Evolutionary conservation across 2,329 filamentous ascomycete genomes (phyloP).

Genomic region (Paraphoma chrysanthemicola): DNA sequence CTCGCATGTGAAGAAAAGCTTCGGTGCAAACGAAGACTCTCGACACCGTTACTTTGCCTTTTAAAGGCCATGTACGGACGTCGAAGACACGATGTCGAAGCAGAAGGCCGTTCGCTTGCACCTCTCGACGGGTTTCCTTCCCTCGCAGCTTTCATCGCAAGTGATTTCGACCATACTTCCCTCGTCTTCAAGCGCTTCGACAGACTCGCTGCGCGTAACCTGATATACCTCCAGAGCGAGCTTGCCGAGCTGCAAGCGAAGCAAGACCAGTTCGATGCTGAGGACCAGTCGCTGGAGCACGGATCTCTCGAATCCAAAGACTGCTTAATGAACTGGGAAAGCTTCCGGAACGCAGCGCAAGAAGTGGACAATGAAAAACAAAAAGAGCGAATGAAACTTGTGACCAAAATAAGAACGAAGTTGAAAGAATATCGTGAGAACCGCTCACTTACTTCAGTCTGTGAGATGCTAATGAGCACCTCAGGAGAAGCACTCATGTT

Average conservation of each 20-base stretch:
- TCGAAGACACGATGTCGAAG: no score
- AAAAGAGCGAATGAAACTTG: neutral
- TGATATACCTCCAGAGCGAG: conserved; percentile 20
- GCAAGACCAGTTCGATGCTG: neutral
- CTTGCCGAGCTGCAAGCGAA: conserved; percentile 8
- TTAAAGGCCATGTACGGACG: no score
- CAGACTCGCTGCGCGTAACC: conserved; percentile 15
- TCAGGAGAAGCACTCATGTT: neutral
- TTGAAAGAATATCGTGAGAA: neutral
- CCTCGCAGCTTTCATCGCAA: conserved; percentile 22
- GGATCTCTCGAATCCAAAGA: conserved; percentile 8
- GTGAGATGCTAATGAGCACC: no score
- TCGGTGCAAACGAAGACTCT: no score
- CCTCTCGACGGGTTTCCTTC: conserved; percentile 18
- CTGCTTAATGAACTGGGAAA: neutral
- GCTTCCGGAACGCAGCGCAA: neutral
- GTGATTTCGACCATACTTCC: conserved; percentile 17
- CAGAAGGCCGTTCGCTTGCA: no score
- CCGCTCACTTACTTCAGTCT: no score
- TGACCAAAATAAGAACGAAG: neutral
- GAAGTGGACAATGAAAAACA: neutral
- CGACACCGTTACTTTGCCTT: no score
- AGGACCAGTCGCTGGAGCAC: conserved; percentile 2
- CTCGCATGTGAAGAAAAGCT: no score
- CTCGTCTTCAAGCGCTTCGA: conserved; percentile 28